phyloP scores from a whole-genome alignment of 208 protist species.

The Trypanosoma vivax region DNA sequence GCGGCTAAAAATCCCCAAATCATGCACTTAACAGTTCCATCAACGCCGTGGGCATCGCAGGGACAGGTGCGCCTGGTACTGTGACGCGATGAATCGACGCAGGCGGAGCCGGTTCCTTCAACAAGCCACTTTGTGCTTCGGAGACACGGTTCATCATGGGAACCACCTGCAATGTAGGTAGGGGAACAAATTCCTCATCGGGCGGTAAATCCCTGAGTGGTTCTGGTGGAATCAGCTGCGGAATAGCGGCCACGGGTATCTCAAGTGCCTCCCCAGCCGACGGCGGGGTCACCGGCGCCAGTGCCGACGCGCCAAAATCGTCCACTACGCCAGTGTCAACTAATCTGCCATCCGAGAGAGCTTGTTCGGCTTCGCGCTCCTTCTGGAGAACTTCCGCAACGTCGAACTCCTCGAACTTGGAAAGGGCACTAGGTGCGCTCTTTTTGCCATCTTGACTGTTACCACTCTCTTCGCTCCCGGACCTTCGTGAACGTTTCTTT shows the following conservation, averaged over 20 bases:
- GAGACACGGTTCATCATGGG: conserved; percentile 39
- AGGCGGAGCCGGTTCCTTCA: conserved; percentile 73
- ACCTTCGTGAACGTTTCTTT: conserved; percentile 20
- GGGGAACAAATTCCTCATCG: conserved; percentile 54
- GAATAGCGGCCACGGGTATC: background rate
- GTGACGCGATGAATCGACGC: conserved; percentile 50
- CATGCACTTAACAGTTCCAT: conserved; percentile 68
- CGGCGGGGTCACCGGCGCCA: background rate
- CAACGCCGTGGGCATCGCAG: conserved; percentile 65
- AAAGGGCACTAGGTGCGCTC: background rate
- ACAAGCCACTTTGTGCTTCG: conserved; percentile 61
- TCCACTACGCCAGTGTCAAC: background rate
- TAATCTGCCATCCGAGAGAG: background rate
- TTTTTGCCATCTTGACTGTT: conserved; percentile 18
- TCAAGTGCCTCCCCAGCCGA: background rate
- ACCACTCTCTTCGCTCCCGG: conserved; percentile 13
- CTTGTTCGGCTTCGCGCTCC: background rate
- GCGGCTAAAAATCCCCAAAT: background rate
- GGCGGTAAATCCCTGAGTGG: conserved; percentile 9
- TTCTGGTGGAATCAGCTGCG: conserved; percentile 20
- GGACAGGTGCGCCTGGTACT: conserved; percentile 48
- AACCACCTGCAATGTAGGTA: conserved; percentile 48
- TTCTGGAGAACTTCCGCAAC: conserved; percentile 19
- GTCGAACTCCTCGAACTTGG: conserved; percentile 39
- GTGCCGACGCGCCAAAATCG: background rate